phyloP scores from a whole-genome alignment of 306 rosid species.

The Castanea crenata region DNA sequence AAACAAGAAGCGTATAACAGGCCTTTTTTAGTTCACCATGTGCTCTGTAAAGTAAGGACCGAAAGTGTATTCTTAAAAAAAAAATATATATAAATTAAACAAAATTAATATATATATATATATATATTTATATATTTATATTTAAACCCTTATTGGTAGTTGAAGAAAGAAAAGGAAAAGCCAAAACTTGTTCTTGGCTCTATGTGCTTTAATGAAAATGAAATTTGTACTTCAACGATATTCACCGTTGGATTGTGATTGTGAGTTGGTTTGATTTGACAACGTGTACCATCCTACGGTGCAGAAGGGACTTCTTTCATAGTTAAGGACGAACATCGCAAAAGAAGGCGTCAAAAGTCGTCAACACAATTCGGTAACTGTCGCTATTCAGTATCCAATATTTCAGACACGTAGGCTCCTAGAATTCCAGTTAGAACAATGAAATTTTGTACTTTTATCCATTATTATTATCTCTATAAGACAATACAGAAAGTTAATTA shows the following conservation, averaged over 20 bases:
- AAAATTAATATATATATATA: neutral
- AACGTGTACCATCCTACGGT: neutral
- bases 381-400: neutral
- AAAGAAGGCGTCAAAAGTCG: neutral
- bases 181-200: neutral
- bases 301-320: neutral
- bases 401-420: neutral
- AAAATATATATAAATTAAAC: neutral
- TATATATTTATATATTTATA: too few relatives aligned
- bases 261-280: neutral
- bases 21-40: conserved; percentile 19
- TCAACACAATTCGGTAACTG: neutral
- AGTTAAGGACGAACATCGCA: too few relatives aligned
- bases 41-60: conserved; percentile 27
- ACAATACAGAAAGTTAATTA: too few relatives aligned
- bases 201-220: neutral
- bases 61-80: conserved; percentile 5
- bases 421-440: neutral
- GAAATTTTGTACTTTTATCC: too few relatives aligned
- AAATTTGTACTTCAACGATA: neutral
- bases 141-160: too few relatives aligned
- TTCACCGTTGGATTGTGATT: neutral
- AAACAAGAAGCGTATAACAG: conserved; percentile 7
- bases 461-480: too few relatives aligned
- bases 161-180: neutral